phyloP scores from a whole-genome alignment of 2,329 filamentous ascomycete species.

The Leptographium wingfieldii region DNA sequence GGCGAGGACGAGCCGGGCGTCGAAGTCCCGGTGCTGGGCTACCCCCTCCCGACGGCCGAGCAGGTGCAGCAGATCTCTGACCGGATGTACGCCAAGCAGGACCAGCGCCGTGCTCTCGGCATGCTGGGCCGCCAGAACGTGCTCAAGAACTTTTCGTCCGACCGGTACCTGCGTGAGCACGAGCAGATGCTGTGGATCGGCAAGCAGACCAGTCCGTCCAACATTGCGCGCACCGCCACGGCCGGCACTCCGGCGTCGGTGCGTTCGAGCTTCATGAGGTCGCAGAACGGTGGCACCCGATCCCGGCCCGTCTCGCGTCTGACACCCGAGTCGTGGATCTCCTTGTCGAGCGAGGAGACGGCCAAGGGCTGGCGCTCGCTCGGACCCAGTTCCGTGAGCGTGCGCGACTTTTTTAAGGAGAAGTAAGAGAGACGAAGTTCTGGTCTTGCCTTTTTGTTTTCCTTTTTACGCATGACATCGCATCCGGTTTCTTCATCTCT shows the following conservation, averaged over 20 bases:
- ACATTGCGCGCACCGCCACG: neutral
- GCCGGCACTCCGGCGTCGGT: neutral
- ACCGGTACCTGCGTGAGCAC: constrained; percentile 43
- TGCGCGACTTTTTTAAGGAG: constrained; percentile 2
- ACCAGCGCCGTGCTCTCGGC: constrained; percentile 39
- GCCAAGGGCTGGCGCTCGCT: constrained; percentile 1
- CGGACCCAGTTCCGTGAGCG: neutral
- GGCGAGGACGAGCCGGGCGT: constrained; percentile 33
- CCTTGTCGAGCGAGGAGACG: constrained; percentile 2
- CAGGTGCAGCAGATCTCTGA: constrained; percentile 40
- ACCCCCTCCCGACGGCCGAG: constrained; percentile 21
- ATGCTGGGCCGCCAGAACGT: constrained; percentile 42
- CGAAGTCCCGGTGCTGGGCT: constrained; percentile 19
- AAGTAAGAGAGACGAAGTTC: neutral
- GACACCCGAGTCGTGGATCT: constrained; percentile 5
- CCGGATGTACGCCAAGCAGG: constrained; percentile 48
- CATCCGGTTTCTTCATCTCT: too few species aligned
- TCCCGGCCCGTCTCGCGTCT: constrained; percentile 1
- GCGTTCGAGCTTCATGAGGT: neutral
- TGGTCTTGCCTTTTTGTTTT: too few species aligned
- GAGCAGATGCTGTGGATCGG: constrained; percentile 37
- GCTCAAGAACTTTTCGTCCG: constrained; percentile 40
- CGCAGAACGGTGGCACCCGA: neutral
- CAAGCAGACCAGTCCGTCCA: neutral
- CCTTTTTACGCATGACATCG: too few species aligned